A percentile compares a stretch with the other conserved stretches of the same genome.
Evolutionary conservation across 495 filamentous ascomycete genomes (phyloP).

Genomic region (Aspergillus bertholletiae): DNA sequence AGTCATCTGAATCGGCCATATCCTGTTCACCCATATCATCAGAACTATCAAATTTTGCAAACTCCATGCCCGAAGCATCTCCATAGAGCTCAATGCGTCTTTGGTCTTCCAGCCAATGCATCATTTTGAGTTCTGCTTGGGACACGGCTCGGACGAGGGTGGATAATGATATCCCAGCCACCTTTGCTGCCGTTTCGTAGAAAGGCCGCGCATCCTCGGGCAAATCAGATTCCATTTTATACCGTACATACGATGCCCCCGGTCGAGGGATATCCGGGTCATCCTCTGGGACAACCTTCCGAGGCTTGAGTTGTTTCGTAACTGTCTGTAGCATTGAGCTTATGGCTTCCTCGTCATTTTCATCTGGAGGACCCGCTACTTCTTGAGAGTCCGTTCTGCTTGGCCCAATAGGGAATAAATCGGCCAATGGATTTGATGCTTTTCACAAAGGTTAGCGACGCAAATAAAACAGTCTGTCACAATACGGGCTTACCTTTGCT

Average conservation of each 20-base stretch:
- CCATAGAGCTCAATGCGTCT: conserved; percentile 29
- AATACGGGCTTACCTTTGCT: conserved; percentile 17
- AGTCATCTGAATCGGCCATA: conserved; percentile 5
- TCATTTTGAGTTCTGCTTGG: conserved; percentile 43
- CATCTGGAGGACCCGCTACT: conserved; percentile 2
- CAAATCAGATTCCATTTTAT: conserved; percentile 54
- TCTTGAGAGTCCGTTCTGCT: conserved; percentile 11
- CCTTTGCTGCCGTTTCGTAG: conserved; percentile 51
- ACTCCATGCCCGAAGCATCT: conserved; percentile 15
- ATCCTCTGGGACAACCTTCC: conserved; percentile 25
- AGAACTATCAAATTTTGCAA: conserved; percentile 13
- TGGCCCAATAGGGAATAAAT: conserved; percentile 48
- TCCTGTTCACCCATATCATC: conserved; percentile 26
- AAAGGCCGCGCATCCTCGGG: conserved; percentile 50
- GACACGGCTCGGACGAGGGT: conserved; percentile 47
- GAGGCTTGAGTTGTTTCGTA: conserved; percentile 29
- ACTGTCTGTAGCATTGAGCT: conserved; percentile 34
- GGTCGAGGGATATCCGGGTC: conserved; percentile 37
- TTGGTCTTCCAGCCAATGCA: conserved; percentile 35
- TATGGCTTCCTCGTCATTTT: conserved; percentile 27
- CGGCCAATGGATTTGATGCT: conserved; percentile 38
- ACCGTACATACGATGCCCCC: conserved; percentile 55
- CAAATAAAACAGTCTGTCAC: background rate
- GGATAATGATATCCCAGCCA: conserved; percentile 41
- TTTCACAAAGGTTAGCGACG: background rate